Percentiles rank a stretch among this genome's conserved stretches.
These are phyloP conservation scores for Tolypocladium endophyticum DNA, from an alignment of 2,329 filamentous ascomycete species.

Conservation along the genomic window DNA sequence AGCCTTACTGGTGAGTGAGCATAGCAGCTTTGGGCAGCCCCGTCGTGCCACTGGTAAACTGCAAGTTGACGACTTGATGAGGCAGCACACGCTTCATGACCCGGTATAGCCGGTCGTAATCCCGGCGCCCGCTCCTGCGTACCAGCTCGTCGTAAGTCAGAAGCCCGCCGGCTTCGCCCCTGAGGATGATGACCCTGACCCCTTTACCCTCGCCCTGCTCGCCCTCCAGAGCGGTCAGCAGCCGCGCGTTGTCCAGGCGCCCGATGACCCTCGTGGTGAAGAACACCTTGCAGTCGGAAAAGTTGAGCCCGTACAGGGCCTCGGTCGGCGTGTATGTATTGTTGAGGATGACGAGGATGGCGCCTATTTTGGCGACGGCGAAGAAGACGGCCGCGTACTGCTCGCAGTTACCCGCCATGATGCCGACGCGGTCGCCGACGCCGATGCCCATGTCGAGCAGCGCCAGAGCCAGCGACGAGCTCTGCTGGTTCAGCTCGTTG, in stretches of 20 bases:
- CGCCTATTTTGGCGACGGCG: slow-evolving; percentile 55
- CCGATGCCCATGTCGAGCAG: slow-evolving; percentile 56
- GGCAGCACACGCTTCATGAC: slow-evolving; percentile 46
- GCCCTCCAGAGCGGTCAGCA: slow-evolving; percentile 43
- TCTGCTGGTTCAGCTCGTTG: slow-evolving; percentile 51
- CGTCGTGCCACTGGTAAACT: slow-evolving; percentile 68
- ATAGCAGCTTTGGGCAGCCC: slow-evolving; percentile 65
- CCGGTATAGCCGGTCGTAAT: slow-evolving; percentile 38
- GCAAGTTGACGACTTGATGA: slow-evolving; percentile 61
- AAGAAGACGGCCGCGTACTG: slow-evolving; percentile 73
- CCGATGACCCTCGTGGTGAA: slow-evolving; percentile 65
- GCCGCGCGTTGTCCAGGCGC: slow-evolving; percentile 48
- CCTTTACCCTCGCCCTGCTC: slow-evolving; percentile 17
- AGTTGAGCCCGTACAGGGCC: slow-evolving; percentile 58
- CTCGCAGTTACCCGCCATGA: slow-evolving; percentile 72
- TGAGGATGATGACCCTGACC: slow-evolving; percentile 49
- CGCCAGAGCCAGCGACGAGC: slow-evolving; percentile 51
- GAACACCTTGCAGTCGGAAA: slow-evolving; percentile 61
- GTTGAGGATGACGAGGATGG: slow-evolving; percentile 66
- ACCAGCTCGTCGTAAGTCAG: slow-evolving; percentile 50
- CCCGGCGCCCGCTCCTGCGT: slow-evolving; percentile 35
- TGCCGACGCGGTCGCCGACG: slow-evolving; percentile 59
- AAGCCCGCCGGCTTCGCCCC: slow-evolving; percentile 43
- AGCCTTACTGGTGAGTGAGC: slow-evolving; percentile 55
- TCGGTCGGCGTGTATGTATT: slow-evolving; percentile 72